Evolutionary conservation across 257 asterid species (phyloP).

Genomic region (Avicennia marina): DNA sequence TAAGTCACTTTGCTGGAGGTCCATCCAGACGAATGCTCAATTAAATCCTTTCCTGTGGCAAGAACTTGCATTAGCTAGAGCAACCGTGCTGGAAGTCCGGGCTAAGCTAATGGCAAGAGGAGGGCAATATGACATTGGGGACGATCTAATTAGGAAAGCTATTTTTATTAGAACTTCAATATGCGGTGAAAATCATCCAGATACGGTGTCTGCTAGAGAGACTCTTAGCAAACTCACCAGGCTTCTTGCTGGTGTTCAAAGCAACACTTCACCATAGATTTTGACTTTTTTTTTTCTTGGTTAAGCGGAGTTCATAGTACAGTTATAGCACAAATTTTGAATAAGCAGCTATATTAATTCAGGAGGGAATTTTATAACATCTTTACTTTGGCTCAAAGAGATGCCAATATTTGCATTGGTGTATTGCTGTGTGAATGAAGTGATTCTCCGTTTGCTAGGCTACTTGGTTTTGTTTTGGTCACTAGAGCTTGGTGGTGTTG

Average conservation of each 20-base stretch:
- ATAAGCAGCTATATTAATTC: slow-evolving; percentile 22
- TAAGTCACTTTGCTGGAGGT: slow-evolving; percentile 83
- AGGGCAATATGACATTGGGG: slow-evolving; percentile 77
- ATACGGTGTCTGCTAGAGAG: slow-evolving; percentile 79
- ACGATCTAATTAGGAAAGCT: slow-evolving; percentile 81
- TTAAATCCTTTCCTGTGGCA: slow-evolving; percentile 92
- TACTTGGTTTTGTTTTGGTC: too few relatives aligned
- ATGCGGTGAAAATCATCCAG: slow-evolving; percentile 89
- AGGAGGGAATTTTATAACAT: too few relatives aligned
- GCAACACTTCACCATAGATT: slow-evolving; percentile 53
- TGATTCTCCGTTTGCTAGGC: too few relatives aligned
- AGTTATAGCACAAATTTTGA: slow-evolving; percentile 22
- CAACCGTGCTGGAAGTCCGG: slow-evolving; percentile 76
- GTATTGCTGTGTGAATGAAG: too few relatives aligned
- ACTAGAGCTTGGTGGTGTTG: too few relatives aligned
- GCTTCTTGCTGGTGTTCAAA: slow-evolving; percentile 65
- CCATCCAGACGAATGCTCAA: slow-evolving; percentile 78
- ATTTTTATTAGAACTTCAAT: slow-evolving; percentile 78
- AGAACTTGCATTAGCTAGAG: slow-evolving; percentile 83
- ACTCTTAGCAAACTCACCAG: slow-evolving; percentile 82
- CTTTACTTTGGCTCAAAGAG: too few relatives aligned
- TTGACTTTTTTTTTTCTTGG: slow-evolving; percentile 6
- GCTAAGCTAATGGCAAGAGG: slow-evolving; percentile 93
- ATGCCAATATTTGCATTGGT: too few relatives aligned
- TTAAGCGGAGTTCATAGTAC: slow-evolving; percentile 28